These are phyloP conservation scores for Pyracantha coccinea DNA, from an alignment of 331 rosid species.

Conservation along the genomic window DNA sequence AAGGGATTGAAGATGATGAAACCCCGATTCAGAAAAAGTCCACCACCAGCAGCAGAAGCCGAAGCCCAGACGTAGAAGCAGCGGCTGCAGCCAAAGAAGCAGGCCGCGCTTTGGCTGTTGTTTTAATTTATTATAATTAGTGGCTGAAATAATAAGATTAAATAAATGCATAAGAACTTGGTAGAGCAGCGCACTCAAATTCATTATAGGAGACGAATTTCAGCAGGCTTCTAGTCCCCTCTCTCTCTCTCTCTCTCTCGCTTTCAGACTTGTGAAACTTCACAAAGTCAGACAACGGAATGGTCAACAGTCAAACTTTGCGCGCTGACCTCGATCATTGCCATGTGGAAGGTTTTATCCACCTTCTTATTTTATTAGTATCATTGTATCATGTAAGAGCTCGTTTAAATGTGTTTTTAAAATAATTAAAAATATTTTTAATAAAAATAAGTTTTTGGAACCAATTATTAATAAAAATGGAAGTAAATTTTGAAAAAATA, in stretches of 20 bases:
- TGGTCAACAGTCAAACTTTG: not conserved
- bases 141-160: not conserved
- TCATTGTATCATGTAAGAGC: no score
- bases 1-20: not conserved
- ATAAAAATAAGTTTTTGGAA: no score
- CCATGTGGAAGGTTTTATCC: not conserved
- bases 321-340: not conserved
- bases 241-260: not conserved
- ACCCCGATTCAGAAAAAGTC: not conserved
- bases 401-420: no score
- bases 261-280: not conserved
- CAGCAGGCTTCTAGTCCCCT: not conserved
- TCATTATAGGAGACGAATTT: not conserved
- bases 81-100: not conserved
- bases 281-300: not conserved
- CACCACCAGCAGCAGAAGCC: not conserved
- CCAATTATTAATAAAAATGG: no score
- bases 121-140: not conserved
- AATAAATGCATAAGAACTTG: not conserved
- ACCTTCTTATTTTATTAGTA: no score
- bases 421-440: no score
- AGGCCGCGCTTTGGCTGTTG: not conserved
- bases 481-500: no score
- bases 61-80: no score
- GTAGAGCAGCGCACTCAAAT: not conserved